phyloP scores from a whole-genome alignment of 2,329 filamentous ascomycete genomes.

The Diaporthe sp. region DNA sequence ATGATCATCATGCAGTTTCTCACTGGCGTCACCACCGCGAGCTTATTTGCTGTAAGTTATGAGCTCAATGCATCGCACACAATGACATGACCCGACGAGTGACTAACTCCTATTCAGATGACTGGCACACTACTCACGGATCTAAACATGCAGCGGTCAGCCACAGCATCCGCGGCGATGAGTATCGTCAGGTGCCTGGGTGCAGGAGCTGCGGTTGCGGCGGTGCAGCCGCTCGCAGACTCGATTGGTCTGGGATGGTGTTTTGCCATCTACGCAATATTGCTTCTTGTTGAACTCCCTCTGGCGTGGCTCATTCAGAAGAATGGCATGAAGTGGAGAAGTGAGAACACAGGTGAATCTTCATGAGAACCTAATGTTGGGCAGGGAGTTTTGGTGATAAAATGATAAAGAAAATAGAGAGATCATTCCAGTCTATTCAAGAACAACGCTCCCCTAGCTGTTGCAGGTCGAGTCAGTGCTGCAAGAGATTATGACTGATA shows the following conservation, averaged over 20 bases:
- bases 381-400: too few species aligned
- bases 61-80: not conserved
- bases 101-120: not conserved
- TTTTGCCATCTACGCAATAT: conserved; percentile 6
- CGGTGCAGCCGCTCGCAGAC: not conserved
- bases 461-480: too few species aligned
- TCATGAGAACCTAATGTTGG: too few species aligned
- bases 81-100: not conserved
- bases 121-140: not conserved
- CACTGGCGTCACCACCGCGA: conserved; percentile 5
- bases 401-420: too few species aligned
- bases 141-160: conserved; percentile 2
- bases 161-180: not conserved
- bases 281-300: not conserved
- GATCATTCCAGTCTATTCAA: too few species aligned
- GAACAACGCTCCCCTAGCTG: too few species aligned
- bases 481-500: too few species aligned
- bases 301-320: conserved; percentile 1
- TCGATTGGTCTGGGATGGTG: conserved; percentile 4
- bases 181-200: conserved; percentile 7
- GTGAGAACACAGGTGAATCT: not conserved
- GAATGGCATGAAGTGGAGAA: conserved; percentile 2
- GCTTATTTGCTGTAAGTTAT: not conserved
- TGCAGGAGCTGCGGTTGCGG: not conserved
- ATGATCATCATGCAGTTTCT: conserved; percentile 17